These are phyloP conservation scores for Talaromyces verruculosus DNA, from an alignment of 2,329 filamentous ascomycete species.

Conservation along the genomic window DNA sequence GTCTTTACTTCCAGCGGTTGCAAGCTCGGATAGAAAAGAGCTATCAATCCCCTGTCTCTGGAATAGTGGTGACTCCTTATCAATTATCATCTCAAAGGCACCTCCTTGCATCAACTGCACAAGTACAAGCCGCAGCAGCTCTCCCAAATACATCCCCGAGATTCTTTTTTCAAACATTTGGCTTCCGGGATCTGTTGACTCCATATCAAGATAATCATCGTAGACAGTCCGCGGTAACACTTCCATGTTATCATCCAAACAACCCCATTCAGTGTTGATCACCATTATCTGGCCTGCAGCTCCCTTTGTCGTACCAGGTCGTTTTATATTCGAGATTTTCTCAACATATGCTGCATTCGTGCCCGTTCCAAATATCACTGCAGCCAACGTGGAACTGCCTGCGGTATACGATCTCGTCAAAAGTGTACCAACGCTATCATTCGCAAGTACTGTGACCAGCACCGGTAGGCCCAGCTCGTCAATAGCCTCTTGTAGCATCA, in stretches of 20 bases:
- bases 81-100: conserved; percentile 16
- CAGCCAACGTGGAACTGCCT: conserved; percentile 23
- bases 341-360: conserved; percentile 29
- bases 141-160: conserved; percentile 27
- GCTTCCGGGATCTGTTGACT: conserved; percentile 22
- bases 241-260: conserved; percentile 25
- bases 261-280: conserved; percentile 29
- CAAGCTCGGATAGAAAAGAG: conserved; percentile 23
- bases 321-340: conserved; percentile 19
- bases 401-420: conserved; percentile 23
- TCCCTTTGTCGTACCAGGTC: not conserved
- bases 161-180: conserved; percentile 29
- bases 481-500: conserved; percentile 28
- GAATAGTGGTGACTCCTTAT: conserved; percentile 19
- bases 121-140: conserved; percentile 25
- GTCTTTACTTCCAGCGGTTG: not conserved
- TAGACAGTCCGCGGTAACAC: conserved; percentile 25
- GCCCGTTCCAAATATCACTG: conserved; percentile 28
- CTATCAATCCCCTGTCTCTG: conserved; percentile 22
- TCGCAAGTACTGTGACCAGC: conserved; percentile 25
- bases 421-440: conserved; percentile 28
- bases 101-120: conserved; percentile 13
- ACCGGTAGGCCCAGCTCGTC: conserved; percentile 25
- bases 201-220: conserved; percentile 24
- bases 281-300: conserved; percentile 23